Conservation (phyloP, 208 protist species). For the Acanthamoeba quina region DNA sequence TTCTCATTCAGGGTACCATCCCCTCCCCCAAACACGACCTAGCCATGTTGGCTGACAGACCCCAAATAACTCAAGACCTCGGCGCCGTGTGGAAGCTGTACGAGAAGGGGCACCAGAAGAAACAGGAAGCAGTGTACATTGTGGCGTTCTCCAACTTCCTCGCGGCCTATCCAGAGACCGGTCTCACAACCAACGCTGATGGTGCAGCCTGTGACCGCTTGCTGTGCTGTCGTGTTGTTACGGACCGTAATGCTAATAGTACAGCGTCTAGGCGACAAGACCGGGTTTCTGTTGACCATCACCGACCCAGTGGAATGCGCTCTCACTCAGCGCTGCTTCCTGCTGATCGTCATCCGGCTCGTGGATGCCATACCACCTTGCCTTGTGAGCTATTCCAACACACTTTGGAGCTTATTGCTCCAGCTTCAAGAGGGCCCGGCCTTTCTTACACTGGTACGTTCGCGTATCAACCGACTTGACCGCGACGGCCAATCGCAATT, state of each 20-base stretch:
- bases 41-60: not conserved
- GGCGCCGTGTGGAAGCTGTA: constrained; percentile 33
- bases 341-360: constrained; percentile 11
- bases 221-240: not conserved
- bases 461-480: not conserved
- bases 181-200: not conserved
- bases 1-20: constrained; percentile 1
- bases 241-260: not conserved
- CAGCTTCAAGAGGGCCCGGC: not conserved
- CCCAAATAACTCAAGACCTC: not conserved
- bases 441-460: constrained; percentile 33
- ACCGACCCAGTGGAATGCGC: not conserved
- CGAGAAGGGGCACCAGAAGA: not conserved
- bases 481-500: no score
- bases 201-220: not conserved
- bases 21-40: not conserved
- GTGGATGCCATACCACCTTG: constrained; percentile 3
- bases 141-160: constrained; percentile 44
- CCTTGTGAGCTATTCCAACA: not conserved
- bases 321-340: constrained; percentile 32
- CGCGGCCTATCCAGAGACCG: constrained; percentile 23
- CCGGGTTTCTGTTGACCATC: not conserved
- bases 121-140: constrained; percentile 1
- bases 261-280: not conserved
- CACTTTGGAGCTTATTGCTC: not conserved